These are phyloP conservation scores for Xylariales sp. DNA, from an alignment of 2,329 filamentous ascomycete genomes.

Conservation along the genomic window DNA sequence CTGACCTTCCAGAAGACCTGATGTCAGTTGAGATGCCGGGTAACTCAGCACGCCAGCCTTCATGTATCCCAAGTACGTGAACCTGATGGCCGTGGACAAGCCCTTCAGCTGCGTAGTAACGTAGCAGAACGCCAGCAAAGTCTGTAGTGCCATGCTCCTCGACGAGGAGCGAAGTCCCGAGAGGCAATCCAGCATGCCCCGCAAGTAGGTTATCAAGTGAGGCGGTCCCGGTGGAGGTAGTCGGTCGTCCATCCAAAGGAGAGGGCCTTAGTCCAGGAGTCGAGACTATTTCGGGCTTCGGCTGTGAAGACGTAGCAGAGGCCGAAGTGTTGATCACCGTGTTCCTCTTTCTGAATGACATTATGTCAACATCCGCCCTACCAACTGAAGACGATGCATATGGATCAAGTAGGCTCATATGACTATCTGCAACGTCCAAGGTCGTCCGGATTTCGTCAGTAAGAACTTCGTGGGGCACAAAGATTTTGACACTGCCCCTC, in stretches of 20 bases:
- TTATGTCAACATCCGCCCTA: too few relatives aligned
- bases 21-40: slow-evolving; percentile 59
- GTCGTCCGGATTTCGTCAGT: slow-evolving; percentile 8
- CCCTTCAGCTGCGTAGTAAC: slow-evolving; percentile 90
- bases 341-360: slow-evolving; percentile 57
- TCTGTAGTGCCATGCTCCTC: slow-evolving; percentile 93
- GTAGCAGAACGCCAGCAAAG: slow-evolving; percentile 77
- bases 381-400: too few relatives aligned
- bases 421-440: too few relatives aligned
- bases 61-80: slow-evolving; percentile 75
- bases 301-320: slow-evolving; percentile 25
- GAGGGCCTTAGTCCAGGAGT: slow-evolving; percentile 67
- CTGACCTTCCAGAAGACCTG: slow-evolving; percentile 35
- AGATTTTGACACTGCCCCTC: slow-evolving; percentile 1
- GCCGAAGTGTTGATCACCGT: slow-evolving; percentile 41
- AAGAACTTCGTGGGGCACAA: slow-evolving; percentile 2
- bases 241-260: slow-evolving; percentile 78
- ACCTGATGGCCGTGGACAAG: slow-evolving; percentile 86
- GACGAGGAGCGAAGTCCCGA: slow-evolving; percentile 76
- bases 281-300: slow-evolving; percentile 32
- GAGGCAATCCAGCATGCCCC: slow-evolving; percentile 76
- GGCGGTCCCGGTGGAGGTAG: slow-evolving; percentile 84
- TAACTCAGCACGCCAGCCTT: slow-evolving; percentile 77
- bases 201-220: slow-evolving; percentile 82
- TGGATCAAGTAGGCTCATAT: too few relatives aligned